Conservation (phyloP, 495 filamentous ascomycete genomes). For the Glonium stellatum region DNA sequence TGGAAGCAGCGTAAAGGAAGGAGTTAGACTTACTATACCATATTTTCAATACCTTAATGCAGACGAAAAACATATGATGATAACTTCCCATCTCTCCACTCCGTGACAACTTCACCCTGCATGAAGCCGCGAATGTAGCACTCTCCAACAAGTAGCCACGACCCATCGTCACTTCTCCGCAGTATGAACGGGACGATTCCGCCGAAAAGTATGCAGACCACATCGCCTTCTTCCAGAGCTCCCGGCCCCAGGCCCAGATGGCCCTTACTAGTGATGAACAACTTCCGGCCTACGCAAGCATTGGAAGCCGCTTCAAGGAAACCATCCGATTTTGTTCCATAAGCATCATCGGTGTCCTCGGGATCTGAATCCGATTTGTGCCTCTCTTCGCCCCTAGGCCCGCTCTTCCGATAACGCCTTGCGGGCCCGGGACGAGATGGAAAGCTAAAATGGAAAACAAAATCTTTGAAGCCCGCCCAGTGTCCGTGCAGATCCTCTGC, state of each 20-base stretch:
- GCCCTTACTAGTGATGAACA: constrained; percentile 1
- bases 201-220: constrained; percentile 4
- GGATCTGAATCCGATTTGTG: no score
- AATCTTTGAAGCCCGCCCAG: neutral
- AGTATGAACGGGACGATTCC: neutral
- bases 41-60: no score
- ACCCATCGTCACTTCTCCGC: no score
- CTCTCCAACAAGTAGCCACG: no score
- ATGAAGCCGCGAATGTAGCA: no score
- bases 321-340: neutral
- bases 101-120: no score
- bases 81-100: no score
- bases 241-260: constrained; percentile 3
- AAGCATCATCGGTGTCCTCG: no score
- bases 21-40: no score
- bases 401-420: neutral
- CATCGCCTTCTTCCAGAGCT: constrained; percentile 1
- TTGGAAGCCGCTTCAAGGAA: constrained; percentile 17
- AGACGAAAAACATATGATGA: no score
- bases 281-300: neutral
- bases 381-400: neutral
- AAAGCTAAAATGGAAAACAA: constrained; percentile 1
- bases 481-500: neutral
- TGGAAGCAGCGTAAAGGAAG: no score
- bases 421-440: neutral